phyloP scores from a whole-genome alignment of 805 yeast species.

The Wickerhamomyces strasburgensis region DNA sequence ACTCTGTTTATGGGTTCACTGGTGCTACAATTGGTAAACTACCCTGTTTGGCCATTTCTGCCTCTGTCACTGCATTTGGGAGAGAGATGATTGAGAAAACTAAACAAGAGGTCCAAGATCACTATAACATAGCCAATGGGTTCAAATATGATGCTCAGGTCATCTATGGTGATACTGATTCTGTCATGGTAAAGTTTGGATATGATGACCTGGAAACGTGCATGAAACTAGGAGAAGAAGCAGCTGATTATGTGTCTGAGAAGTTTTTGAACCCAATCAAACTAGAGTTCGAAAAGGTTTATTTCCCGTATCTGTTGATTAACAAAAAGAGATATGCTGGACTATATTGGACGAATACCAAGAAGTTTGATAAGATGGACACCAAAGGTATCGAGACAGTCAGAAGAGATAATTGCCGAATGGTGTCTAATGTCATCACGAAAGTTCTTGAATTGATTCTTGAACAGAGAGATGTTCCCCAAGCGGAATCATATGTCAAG shows the following conservation, averaged over 20 bases:
- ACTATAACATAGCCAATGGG: constrained; percentile 79
- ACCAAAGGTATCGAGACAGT: constrained; percentile 98
- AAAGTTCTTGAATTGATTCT: constrained; percentile 80
- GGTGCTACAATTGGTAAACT: constrained; percentile 98
- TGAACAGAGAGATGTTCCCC: constrained; percentile 80
- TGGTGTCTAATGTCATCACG: constrained; percentile 92
- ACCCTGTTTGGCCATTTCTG: constrained; percentile 94
- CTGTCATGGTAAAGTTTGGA: constrained; percentile 98
- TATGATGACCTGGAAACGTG: constrained; percentile 71
- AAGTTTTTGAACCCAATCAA: constrained; percentile 82
- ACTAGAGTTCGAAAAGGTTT: constrained; percentile 93
- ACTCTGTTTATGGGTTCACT: constrained; percentile 97
- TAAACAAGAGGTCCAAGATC: constrained; percentile 75
- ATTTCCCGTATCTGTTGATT: constrained; percentile 88
- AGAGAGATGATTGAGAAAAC: constrained; percentile 95
- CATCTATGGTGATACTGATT: constrained; percentile 97
- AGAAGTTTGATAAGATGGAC: constrained; percentile 94
- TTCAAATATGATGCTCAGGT: constrained; percentile 81
- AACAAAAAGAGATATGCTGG: constrained; percentile 98
- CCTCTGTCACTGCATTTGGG: constrained; percentile 93
- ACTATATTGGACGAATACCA: constrained; percentile 87
- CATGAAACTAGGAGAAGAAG: constrained; percentile 91
- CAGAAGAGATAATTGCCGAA: constrained; percentile 92
- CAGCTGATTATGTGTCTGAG: constrained; percentile 82
- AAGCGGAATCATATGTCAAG: constrained; percentile 82